A percentile compares a stretch with the other conserved stretches of the same genome.
phyloP scores from a whole-genome alignment of 371 early-diverging fungal genomes.

The Rhizopus microsporus region DNA sequence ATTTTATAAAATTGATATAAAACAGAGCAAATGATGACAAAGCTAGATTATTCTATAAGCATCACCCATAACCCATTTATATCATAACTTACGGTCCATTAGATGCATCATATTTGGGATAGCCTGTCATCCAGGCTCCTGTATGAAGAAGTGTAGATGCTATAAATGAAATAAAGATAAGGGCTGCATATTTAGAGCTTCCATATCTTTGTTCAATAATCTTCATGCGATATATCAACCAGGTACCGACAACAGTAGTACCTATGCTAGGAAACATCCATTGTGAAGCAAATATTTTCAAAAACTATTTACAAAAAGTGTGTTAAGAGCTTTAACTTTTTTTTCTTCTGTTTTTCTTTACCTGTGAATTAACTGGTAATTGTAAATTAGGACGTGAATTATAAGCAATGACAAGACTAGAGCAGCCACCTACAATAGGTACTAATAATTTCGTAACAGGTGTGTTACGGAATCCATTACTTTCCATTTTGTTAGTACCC shows the following conservation, averaged over 20 bases:
- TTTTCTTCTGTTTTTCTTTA: constrained; percentile 17
- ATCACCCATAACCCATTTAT: not conserved
- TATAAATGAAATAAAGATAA: constrained; percentile 51
- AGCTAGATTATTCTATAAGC: constrained; percentile 22
- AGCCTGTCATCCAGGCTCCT: constrained; percentile 33
- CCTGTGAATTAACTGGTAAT: constrained; percentile 58
- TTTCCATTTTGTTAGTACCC: constrained; percentile 11
- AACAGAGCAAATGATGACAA: constrained; percentile 58
- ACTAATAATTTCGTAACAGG: constrained; percentile 68
- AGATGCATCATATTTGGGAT: constrained; percentile 4
- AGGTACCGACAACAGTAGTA: constrained; percentile 63
- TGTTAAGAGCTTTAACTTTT: constrained; percentile 15
- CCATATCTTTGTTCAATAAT: constrained; percentile 72
- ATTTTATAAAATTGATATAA: constrained; percentile 54
- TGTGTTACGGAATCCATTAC: constrained; percentile 59
- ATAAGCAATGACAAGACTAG: constrained; percentile 53
- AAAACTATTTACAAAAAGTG: constrained; percentile 39
- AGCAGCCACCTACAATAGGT: constrained; percentile 58
- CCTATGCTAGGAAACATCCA: constrained; percentile 57
- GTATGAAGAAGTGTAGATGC: constrained; percentile 54
- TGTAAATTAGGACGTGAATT: constrained; percentile 53
- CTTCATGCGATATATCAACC: constrained; percentile 63
- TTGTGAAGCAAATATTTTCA: constrained; percentile 57
- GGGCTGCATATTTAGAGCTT: constrained; percentile 62
- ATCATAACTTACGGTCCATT: constrained; percentile 24